phyloP scores from a whole-genome alignment of 2,329 filamentous ascomycete genomes.

The Moelleriella libera region DNA sequence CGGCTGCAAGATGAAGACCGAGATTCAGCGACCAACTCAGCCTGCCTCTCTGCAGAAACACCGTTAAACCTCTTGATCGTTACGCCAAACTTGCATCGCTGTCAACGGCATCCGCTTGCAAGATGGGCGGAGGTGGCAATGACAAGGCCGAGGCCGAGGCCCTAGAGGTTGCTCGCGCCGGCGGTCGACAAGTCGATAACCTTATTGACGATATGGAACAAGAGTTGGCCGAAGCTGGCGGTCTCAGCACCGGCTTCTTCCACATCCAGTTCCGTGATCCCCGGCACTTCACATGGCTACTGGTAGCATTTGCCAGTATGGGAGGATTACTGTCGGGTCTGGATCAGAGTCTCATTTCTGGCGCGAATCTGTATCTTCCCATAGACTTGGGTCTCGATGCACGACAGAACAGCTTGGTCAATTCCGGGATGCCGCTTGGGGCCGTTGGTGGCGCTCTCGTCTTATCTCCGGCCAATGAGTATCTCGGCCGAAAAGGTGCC shows the following conservation, averaged over 20 bases:
- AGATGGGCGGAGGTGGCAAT: slow-evolving; percentile 3
- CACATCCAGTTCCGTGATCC: slow-evolving; percentile 47
- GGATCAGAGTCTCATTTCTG: slow-evolving; percentile 59
- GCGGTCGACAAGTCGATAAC: slow-evolving; percentile 19
- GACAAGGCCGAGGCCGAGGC: slow-evolving; percentile 19
- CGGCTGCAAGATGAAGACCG: no score
- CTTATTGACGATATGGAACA: slow-evolving; percentile 27
- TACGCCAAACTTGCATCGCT: no score
- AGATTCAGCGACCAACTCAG: background rate
- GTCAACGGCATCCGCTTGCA: background rate
- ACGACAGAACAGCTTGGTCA: slow-evolving; percentile 49
- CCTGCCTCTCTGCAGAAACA: background rate
- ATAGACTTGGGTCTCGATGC: slow-evolving; percentile 37
- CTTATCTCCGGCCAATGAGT: slow-evolving; percentile 53
- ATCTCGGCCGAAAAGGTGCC: slow-evolving; percentile 49
- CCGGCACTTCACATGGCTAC: slow-evolving; percentile 49
- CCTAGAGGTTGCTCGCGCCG: slow-evolving; percentile 20
- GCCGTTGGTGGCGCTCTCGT: slow-evolving; percentile 57
- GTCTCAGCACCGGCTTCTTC: slow-evolving; percentile 27
- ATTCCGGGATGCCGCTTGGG: slow-evolving; percentile 57
- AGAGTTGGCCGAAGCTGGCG: slow-evolving; percentile 19
- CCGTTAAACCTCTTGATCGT: no score
- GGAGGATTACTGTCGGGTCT: slow-evolving; percentile 58
- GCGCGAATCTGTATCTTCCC: slow-evolving; percentile 55
- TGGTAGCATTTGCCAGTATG: slow-evolving; percentile 62